Base-by-base conservation (phyloP, 2,329 filamentous ascomycete species). In the Phialophora verrucosa region DNA sequence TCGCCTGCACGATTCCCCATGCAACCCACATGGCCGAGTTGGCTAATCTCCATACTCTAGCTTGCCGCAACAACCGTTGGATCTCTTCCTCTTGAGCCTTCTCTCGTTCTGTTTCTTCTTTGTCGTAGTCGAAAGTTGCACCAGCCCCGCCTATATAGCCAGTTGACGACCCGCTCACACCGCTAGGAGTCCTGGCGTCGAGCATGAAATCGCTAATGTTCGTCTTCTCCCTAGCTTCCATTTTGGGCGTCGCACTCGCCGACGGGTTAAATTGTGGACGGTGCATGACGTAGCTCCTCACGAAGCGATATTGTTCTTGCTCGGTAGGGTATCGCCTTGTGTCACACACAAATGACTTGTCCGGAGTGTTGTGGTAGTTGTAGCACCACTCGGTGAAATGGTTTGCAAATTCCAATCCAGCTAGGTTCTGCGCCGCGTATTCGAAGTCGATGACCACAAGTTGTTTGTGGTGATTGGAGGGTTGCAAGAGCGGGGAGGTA, bases 351-450 rank as follows among this genome's bases (percentile, higher is more conserved):
- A 88, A 88, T 0, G 92, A 82, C 27, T 80, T 80, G 31, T 82
- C 80, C 4, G 68, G 51, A 2, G 87, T 78, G 75, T 95, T 89
- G 76, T 97, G 93, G 79, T 99, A 99, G 79, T 99, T 94, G 83
- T 98, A 98, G 73, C 92, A 91, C 95, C 95, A 99, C 79, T 99
- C 95, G 0, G 92, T 88, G 79, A 99, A 99, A 79, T 99, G 95
- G 77, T 99, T 99, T 65, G 93, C 95, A 76, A 99, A 98, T 78
- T 99, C 95, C 17, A 92, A 83, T 1, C 93, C 95, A 0, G 88
- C 88, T 0, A 89, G 84, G 76, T 98, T 99, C 64, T 94, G 93
- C 2, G 90, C 93, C 1, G 95, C 91, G 76, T 99, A 99, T 75
- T 99, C 95, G 74, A 99, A 99, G 77, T 99, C 95, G 74, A 99